Base-by-base conservation (phyloP, 1,139 yeast species). In the Suhomyces coccinellae region DNA sequence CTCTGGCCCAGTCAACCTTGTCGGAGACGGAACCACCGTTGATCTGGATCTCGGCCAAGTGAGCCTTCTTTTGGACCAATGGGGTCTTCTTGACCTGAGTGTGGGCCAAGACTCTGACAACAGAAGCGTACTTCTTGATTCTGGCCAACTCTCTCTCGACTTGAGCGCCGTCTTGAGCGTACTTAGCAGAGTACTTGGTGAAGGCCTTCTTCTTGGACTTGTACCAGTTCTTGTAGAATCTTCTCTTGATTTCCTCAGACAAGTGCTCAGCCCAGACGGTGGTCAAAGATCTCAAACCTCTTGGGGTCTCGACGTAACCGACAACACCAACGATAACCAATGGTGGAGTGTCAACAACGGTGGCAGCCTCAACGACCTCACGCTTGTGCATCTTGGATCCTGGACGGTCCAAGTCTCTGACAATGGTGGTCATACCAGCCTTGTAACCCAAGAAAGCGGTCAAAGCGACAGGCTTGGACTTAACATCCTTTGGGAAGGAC, bases 141-240 rank as follows among this genome's bases (percentile, higher is more conserved):
- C 99, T 91, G 70, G 96, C 98, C 73, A 93, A 85, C 80, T 95
- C 99, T 74, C 89, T 87, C 75, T 87, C 96, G 69, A 91, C 77
- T 70, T 87, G 85, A 70, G 87, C 83, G 69, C 89, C 90, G 69
- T 85, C 89, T 70, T 83, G 83, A 66, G 98, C 89, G 86, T 91
- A 91, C 85, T 93, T 91, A 77, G 95, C 88, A 75, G 98, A 87
- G 90, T 93, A 93, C 82, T 93, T 90, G 88, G 98, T 88, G 95
- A 93, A 93, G 69, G 99, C 99, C 95, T 91, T 91, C 96, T 93
- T 93, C 95, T 93, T 93, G 64, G 97, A 87, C 85, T 90, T 91
- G 96, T 87, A 93, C 99, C 99, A 93, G 97, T 91, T 93, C 89
- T 91, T 93, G 97, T 93, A 93, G 96, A 93, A 93, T 83, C 98